Evolutionary conservation across 2,329 filamentous ascomycete species (phyloP).

Genomic region (Nemania diffusa): DNA sequence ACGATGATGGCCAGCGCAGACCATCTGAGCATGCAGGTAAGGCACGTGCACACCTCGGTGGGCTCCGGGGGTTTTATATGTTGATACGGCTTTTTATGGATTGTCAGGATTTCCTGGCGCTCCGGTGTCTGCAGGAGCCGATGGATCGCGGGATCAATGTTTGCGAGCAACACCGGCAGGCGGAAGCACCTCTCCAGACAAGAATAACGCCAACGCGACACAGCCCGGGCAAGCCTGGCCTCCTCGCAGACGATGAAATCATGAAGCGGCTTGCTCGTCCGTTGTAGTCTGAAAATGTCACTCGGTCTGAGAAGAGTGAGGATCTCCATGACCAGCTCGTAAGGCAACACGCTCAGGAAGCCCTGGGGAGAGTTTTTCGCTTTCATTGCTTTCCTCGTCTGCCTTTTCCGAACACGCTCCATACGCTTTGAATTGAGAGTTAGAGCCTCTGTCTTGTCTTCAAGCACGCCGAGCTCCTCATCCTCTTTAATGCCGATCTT

Average conservation of each 20-base stretch:
- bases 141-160: conserved; percentile 44
- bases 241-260: conserved; percentile 59
- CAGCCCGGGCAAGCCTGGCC: conserved; percentile 53
- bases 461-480: conserved; percentile 59
- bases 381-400: conserved; percentile 54
- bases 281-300: conserved; percentile 60
- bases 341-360: conserved; percentile 58
- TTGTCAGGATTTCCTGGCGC: conserved; percentile 55
- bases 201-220: conserved; percentile 60
- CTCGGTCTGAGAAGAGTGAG: conserved; percentile 59
- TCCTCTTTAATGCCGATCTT: conserved; percentile 42
- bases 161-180: conserved; percentile 57
- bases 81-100: conserved; percentile 63
- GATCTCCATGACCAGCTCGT: conserved; percentile 62
- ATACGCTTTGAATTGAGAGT: conserved; percentile 63
- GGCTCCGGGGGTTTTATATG: conserved; percentile 61
- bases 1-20: conserved; percentile 64
- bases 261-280: conserved; percentile 55
- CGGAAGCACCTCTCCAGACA: conserved; percentile 63
- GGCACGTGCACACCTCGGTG: conserved; percentile 63
- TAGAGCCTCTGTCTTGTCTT: conserved; percentile 57
- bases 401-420: conserved; percentile 57
- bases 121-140: conserved; percentile 47
- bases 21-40: conserved; percentile 67
- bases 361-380: conserved; percentile 42